Conservation (phyloP, 2,329 filamentous ascomycete species). For the Amauroascus verrucosus region DNA sequence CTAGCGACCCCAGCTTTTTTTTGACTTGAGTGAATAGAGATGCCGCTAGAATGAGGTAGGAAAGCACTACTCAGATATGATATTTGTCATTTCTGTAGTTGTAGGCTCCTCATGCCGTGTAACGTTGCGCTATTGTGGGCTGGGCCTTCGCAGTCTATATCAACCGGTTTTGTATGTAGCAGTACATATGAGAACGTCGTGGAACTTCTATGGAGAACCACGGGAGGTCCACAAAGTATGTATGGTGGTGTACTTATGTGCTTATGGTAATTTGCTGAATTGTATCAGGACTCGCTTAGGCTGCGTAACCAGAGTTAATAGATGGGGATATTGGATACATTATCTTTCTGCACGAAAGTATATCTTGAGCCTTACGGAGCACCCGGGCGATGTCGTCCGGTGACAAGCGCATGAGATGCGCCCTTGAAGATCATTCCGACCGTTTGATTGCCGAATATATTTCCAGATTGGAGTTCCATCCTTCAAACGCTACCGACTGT, state of each 20-base stretch:
- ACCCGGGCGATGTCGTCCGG: background rate
- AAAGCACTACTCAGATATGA: background rate
- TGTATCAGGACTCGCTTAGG: background rate
- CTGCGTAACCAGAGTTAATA: background rate
- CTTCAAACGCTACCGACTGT: constrained; percentile 1
- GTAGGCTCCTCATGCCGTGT: background rate
- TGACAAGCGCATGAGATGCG: background rate
- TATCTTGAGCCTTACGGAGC: background rate
- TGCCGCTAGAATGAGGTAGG: background rate
- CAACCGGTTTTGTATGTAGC: no score
- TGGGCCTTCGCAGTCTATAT: background rate
- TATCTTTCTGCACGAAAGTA: background rate
- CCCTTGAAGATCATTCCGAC: background rate
- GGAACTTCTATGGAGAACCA: background rate
- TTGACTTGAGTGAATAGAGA: no score
- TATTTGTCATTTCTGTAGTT: background rate
- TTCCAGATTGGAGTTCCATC: background rate
- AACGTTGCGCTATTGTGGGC: background rate
- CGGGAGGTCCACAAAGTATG: background rate
- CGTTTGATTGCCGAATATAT: constrained; percentile 7
- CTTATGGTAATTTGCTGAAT: background rate
- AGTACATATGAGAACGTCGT: background rate
- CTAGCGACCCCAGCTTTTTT: no score
- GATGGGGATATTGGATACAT: background rate
- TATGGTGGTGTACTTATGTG: background rate